Percentiles rank a stretch among this genome's conserved stretches.
These are phyloP conservation scores for Carex pumila DNA, from an alignment of 176 grass and related monocot species.

Conservation along the genomic window DNA sequence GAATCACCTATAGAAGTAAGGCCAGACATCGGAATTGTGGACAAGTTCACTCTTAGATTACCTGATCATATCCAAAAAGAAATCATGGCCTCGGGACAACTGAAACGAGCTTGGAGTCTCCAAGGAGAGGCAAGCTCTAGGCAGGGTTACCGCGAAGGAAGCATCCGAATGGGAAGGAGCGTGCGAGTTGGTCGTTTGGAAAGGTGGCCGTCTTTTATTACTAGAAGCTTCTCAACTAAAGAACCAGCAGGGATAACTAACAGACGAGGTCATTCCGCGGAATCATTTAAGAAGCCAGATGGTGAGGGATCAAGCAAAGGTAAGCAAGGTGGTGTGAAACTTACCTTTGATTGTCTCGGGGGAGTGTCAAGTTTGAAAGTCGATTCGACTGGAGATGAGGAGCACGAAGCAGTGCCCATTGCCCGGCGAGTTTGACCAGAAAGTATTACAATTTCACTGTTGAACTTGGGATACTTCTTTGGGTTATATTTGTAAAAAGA, in stretches of 20 bases:
- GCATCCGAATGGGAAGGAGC: constrained; percentile 27
- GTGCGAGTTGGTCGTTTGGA: constrained; percentile 41
- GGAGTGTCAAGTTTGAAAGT: constrained; percentile 21
- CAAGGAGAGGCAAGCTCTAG: constrained; percentile 27
- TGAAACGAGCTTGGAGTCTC: constrained; percentile 27
- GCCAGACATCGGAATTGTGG: constrained; percentile 25
- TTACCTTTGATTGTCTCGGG: constrained; percentile 54
- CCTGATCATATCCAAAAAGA: constrained; percentile 53
- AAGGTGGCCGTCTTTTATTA: constrained; percentile 66
- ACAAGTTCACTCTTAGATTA: constrained; percentile 75
- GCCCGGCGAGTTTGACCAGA: constrained; percentile 25
- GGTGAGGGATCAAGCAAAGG: not conserved
- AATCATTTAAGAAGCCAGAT: constrained; percentile 8
- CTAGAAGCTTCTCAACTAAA: constrained; percentile 54
- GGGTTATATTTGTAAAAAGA: not conserved
- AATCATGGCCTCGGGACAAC: constrained; percentile 36
- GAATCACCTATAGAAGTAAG: not conserved
- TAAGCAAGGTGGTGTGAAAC: not conserved
- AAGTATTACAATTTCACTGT: not conserved
- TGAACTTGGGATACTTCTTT: not conserved
- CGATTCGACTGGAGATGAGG: constrained; percentile 21
- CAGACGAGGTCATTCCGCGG: constrained; percentile 18
- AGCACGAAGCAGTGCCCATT: constrained; percentile 47
- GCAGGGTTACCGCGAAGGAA: constrained; percentile 35
- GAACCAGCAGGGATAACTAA: constrained; percentile 43